A percentile compares a stretch with the other conserved stretches of the same genome.
Conservation (phyloP, 2,329 filamentous ascomycete species). For the Myriosclerotinia scirpicola region DNA sequence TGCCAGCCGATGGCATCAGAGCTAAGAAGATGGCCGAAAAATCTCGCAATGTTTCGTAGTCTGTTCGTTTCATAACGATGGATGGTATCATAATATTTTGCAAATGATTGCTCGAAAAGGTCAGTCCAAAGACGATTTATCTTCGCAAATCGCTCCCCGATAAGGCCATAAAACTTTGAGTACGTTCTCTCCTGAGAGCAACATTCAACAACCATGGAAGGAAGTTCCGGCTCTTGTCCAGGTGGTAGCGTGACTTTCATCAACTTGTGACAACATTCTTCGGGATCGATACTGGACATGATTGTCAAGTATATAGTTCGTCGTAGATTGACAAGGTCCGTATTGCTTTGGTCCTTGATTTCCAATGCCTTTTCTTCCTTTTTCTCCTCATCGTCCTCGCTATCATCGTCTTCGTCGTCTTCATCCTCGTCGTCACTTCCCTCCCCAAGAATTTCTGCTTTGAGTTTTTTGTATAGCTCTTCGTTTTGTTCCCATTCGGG, state of each 20-base stretch:
- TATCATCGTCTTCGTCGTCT: slow-evolving; percentile 62
- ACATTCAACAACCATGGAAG: slow-evolving; percentile 96
- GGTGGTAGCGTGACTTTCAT: slow-evolving; percentile 88
- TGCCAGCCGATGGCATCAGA: slow-evolving; percentile 93
- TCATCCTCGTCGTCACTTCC: slow-evolving; percentile 80
- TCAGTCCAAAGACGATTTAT: slow-evolving; percentile 94
- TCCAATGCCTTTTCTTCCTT: slow-evolving; percentile 81
- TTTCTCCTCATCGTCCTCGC: slow-evolving; percentile 70
- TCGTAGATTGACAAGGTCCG: slow-evolving; percentile 88
- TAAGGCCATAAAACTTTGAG: slow-evolving; percentile 93
- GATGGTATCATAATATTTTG: slow-evolving; percentile 94
- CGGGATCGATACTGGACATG: slow-evolving; percentile 93
- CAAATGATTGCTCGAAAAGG: slow-evolving; percentile 86
- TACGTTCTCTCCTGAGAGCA: slow-evolving; percentile 96
- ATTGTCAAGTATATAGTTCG: slow-evolving; percentile 96
- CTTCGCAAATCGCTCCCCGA: slow-evolving; percentile 93
- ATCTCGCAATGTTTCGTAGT: slow-evolving; percentile 88
- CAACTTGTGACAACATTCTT: slow-evolving; percentile 96
- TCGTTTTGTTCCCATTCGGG: slow-evolving; percentile 88
- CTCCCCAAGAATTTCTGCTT: slow-evolving; percentile 91
- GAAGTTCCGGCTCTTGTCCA: slow-evolving; percentile 85
- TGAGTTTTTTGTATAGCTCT: slow-evolving; percentile 82
- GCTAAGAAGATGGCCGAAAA: slow-evolving; percentile 89
- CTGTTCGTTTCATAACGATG: slow-evolving; percentile 96
- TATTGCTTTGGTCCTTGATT: slow-evolving; percentile 97